Base-by-base conservation (phyloP, 495 filamentous ascomycete species). In the Melanomma pulvis-pyrius region DNA sequence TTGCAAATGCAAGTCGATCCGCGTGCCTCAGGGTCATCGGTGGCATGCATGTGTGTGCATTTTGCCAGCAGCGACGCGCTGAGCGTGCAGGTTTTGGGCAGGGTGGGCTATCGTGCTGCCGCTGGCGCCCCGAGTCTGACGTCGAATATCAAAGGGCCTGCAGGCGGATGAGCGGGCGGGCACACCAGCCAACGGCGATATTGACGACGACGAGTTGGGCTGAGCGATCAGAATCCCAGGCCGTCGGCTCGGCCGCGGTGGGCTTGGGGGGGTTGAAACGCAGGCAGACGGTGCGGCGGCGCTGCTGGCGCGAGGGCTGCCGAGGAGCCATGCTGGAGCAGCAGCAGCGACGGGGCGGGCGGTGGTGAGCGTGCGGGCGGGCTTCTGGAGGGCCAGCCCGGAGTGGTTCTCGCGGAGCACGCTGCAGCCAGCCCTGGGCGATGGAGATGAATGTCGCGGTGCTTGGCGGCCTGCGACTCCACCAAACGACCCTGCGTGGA, bases 381-480 rank as follows among this genome's bases (percentile, higher is more conserved):
- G 47, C 56, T 67, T 67, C 63, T 67, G 63, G 63, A 67, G 61
- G 61, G 63, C 50, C 5, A 34, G 65, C 25, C 49, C 22, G 41
- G 29, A 21, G 50, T 51, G 64, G 64, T 61, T 54, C 46, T 66
- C 65, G 65, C 62, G 60, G 59, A 53, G 60, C 5, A 60, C 52
- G 39, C 65, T 68, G 65, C 65, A 68, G 32, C 32, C 6, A 36
- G 13, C 6, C 39, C 13, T 15, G 9, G 39, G 39, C 3, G 39
- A 6, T 44, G 39, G 2, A 44, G 39, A 36, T 36, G 32, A 6
- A 6, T 13, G 32, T 36, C 13, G 32, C n/a, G 32, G 6, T 6
- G 32, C 6, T 36, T 6, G 6, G 13, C 32, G 32, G 13, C 32
- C 32, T 13, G 6, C 32, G 32, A 6, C 6, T 13, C 32, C 32